Percentiles rank a stretch among this genome's conserved stretches.
These are phyloP conservation scores for Linum tenue DNA, from an alignment of 345 rosid species.

Conservation along the genomic window DNA sequence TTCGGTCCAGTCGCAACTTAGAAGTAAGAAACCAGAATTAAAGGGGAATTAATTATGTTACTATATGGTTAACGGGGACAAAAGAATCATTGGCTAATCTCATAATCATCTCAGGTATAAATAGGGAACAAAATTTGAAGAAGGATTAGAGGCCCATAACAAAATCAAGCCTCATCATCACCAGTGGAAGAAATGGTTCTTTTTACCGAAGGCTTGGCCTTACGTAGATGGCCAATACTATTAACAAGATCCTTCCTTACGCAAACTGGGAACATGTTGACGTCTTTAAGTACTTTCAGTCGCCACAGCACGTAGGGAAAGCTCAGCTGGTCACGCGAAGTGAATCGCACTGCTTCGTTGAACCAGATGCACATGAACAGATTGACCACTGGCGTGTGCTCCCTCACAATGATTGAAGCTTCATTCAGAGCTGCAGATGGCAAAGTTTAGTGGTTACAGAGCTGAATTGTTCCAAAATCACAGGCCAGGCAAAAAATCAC, in stretches of 20 bases:
- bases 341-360: conserved; percentile 85
- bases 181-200: background rate
- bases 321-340: conserved; percentile 90
- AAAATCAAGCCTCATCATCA: background rate
- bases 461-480: background rate
- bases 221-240: conserved; percentile 77
- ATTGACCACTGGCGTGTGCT: conserved; percentile 65
- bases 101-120: too few species aligned
- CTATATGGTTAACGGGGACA: too few species aligned
- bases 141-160: too few species aligned
- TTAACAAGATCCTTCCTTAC: conserved; percentile 88
- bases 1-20: too few species aligned
- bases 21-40: too few species aligned
- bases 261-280: conserved; percentile 83
- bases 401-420: conserved; percentile 85
- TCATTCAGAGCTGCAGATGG: conserved; percentile 61
- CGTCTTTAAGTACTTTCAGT: conserved; percentile 53
- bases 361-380: conserved; percentile 94
- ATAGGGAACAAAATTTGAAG: too few species aligned
- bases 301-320: conserved; percentile 91
- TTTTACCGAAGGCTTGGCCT: conserved; percentile 61
- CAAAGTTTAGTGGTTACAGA: background rate
- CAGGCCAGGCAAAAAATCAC: too few species aligned
- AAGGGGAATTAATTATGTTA: too few species aligned
- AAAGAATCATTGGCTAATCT: too few species aligned